Base-by-base conservation (phyloP, 768 basidiomycete species). In the Dacryopinax primogenitus region DNA sequence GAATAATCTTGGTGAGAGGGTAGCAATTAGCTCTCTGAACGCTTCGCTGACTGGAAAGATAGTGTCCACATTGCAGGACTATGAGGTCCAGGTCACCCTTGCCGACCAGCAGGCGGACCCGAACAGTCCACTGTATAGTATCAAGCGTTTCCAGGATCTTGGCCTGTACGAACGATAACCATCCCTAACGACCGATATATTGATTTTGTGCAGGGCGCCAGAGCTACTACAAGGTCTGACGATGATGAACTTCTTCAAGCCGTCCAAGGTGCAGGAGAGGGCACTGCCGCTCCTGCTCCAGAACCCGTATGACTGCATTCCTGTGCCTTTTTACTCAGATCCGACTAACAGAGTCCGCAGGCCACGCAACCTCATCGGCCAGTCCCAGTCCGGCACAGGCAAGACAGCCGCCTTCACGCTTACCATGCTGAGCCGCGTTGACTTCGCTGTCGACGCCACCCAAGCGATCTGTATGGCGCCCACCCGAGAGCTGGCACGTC, bases 391-490 rank as follows among this genome's bases (percentile, higher is more conserved):
- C 34, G 96, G 96, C 37, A 99, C 96, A 9, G 96, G 96, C 62
- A 99, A 99, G 79, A 98, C 96, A 1, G 96, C 96, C 2, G 96
- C 96, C 11, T 99, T 99, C 74, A 91, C 93, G 13, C 80, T 99
- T 62, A 94, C 95, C 12, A 98, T 99, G 94, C 82, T 98, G 16
- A 93, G 89, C 73, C 86, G 95, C 39, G 82, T 98, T 58, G 92
- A 97, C 76, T 94, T 87, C 70, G 79, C 83, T 23, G 78, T 85
- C 47, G 83, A 88, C 68, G 86, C 87, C 68, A 88, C 93, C 26
- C 95, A 97, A 90, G 96, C 95, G 1, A 78, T 99, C 62, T 98
- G 95, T 77, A 84, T 99, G n/a, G 94, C 95, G 1, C 96, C 96
- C 0, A 94, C 94, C 23, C 87, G 96, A 71, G 96, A 98, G 77